Percentiles rank a stretch among this genome's conserved stretches.
Conservation (phyloP, 202 grass and related monocot genomes). For the Zizania palustris region DNA sequence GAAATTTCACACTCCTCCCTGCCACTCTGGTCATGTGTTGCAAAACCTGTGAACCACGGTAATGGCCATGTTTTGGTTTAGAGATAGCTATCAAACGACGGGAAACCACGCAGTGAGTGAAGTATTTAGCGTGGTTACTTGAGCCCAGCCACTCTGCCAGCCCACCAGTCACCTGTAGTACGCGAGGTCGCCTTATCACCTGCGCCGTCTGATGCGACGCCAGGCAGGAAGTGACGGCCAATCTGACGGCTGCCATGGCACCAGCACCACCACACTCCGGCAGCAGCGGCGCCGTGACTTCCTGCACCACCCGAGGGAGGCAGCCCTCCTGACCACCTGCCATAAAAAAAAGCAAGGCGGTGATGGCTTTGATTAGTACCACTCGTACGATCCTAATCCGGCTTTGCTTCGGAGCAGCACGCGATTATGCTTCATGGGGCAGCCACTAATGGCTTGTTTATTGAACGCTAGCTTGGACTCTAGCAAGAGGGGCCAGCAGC, state of each 20-base stretch:
- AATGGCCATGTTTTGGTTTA: no score
- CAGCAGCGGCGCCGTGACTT: constrained; percentile 37
- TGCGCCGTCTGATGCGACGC: constrained; percentile 5
- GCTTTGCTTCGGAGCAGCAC: neutral
- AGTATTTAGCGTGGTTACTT: no score
- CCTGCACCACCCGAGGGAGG: constrained; percentile 49
- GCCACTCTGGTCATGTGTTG: no score
- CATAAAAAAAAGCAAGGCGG: neutral
- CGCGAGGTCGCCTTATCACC: neutral
- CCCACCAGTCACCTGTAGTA: constrained; percentile 27
- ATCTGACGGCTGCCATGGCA: neutral
- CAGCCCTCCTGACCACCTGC: constrained; percentile 26
- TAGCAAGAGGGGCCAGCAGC: constrained; percentile 19
- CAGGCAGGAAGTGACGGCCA: constrained; percentile 16
- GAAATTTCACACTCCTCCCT: no score
- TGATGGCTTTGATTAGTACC: neutral
- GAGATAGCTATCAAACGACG: no score
- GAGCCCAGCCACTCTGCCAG: no score
- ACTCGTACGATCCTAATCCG: neutral
- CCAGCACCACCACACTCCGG: neutral
- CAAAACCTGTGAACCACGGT: no score
- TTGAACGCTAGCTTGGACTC: constrained; percentile 45
- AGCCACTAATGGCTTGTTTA: constrained; percentile 25
- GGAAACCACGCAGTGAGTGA: no score
- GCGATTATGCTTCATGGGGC: constrained; percentile 20